phyloP scores from a whole-genome alignment of 148 eudicot genomes.

The Rhododendron griersonianum region DNA sequence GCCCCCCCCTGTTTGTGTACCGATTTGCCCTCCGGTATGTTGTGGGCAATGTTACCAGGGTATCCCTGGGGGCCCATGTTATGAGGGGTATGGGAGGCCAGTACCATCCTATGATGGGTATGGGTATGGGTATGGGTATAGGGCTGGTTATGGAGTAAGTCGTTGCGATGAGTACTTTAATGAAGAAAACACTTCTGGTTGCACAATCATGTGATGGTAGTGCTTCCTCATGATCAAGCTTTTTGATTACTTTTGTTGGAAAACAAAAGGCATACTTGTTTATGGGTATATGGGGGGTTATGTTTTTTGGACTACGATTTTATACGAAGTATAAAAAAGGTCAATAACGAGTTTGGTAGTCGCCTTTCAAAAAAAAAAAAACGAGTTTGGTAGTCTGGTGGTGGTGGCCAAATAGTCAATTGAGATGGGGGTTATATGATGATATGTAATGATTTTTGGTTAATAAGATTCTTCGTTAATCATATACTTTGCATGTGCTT shows the following conservation, averaged over 20 bases:
- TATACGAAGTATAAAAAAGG: neutral
- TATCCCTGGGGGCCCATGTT: slow-evolving; percentile 31
- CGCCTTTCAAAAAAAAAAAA: too few species aligned
- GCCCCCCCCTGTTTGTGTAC: neutral
- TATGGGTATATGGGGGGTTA: neutral
- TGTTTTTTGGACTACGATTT: neutral
- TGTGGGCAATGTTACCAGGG: slow-evolving; percentile 12
- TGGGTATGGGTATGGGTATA: neutral
- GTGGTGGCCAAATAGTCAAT: neutral
- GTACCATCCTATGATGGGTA: slow-evolving; percentile 7
- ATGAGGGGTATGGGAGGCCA: slow-evolving; percentile 20
- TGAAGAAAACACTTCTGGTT: slow-evolving; percentile 34
- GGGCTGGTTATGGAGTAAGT: slow-evolving; percentile 7
- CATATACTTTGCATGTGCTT: neutral
- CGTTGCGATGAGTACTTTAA: slow-evolving; percentile 21
- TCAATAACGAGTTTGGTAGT: neutral
- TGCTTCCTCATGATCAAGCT: neutral
- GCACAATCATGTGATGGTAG: slow-evolving; percentile 31
- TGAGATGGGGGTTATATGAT: neutral
- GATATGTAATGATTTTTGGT: neutral
- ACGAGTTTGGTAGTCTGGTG: neutral
- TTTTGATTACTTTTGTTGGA: neutral
- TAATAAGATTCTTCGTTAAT: neutral
- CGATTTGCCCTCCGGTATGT: neutral
- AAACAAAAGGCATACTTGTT: neutral